Evolutionary conservation across 2,329 filamentous ascomycete species (phyloP), one percentile per base, ranked within the genome.

Genomic region (Aspergillus hortae): DNA sequence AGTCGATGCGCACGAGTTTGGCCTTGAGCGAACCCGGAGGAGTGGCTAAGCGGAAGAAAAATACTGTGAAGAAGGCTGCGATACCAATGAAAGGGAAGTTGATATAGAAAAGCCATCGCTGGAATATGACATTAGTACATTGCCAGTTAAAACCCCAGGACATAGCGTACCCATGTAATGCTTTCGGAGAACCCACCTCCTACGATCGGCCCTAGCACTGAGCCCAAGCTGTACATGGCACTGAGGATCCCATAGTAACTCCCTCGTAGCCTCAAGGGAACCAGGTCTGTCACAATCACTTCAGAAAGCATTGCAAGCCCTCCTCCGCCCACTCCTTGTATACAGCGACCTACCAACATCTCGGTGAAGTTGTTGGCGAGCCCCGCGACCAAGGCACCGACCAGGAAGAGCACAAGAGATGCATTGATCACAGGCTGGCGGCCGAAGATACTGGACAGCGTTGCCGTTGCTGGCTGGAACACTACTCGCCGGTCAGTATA

Each of bases 321-420:
- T 0, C 75, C 77, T 1, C 67, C 73, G 0, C 78, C 79, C 3
- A 80, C 58, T 0, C 83, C 83, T 49, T 85, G 81, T 0, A 86
- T 63, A 1, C 74, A 74, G 2, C 82, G 73, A 17, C 80, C 80
- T 54, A 71, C 73, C 14, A 87, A 81, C 2, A 87, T 68, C 61
- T 77, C 75, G 0, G 60, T 61, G 2, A 68, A 70, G 6, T 57
- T 73, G 0, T 62, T 68, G 0, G 82, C 77, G 0, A 74, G 73
- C 0, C 79, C 82, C 40, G 71, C 76, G 2, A 86, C 68, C 0
- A 75, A 76, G 47, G 80, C 80, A 0, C 82, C 82, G 0, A 84
- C 57, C 0, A 69, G 70, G 53, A 83, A 83, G 2, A 80, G 55
- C 4, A 64, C 67, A 1, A 81, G 69, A 2, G 74, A 62, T 4